Conservation (phyloP, 805 yeast species). For the Hanseniaspora meyeri region DNA sequence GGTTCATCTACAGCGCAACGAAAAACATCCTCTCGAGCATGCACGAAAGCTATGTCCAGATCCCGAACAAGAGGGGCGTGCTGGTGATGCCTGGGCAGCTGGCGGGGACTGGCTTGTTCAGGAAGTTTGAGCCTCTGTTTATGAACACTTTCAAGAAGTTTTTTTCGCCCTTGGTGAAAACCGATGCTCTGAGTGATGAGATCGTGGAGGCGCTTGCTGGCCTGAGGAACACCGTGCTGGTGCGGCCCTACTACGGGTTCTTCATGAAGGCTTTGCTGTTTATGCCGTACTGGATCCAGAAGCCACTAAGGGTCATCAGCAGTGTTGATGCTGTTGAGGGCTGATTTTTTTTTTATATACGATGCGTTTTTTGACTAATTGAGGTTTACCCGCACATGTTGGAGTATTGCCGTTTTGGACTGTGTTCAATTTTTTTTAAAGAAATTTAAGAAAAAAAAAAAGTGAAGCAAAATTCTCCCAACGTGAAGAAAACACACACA, state of each 20-base stretch:
- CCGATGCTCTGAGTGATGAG: conserved; percentile 23
- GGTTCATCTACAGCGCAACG: conserved; percentile 33
- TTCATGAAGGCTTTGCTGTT: conserved; percentile 28
- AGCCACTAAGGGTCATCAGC: conserved; percentile 17
- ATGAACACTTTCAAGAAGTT: conserved; percentile 18
- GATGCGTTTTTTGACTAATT: not conserved
- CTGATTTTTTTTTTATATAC: not conserved
- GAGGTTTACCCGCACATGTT: not conserved
- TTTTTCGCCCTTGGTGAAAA: conserved; percentile 34
- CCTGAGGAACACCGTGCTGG: conserved; percentile 30
- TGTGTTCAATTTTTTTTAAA: no score
- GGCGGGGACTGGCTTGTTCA: conserved; percentile 30
- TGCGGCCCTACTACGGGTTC: conserved; percentile 34
- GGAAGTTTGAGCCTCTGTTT: conserved; percentile 29
- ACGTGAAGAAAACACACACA: no score
- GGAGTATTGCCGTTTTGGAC: no score
- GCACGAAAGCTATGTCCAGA: conserved; percentile 32
- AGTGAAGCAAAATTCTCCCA: no score
- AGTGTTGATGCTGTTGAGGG: conserved; percentile 14
- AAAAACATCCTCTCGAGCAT: conserved; percentile 33
- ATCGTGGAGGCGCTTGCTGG: conserved; percentile 23
- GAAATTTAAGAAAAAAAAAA: no score
- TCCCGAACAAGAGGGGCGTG: conserved; percentile 19
- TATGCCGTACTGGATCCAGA: conserved; percentile 30
- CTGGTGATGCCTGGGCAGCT: conserved; percentile 37